Evolutionary conservation across 164 flowering plant species (phyloP), one percentile per base, ranked within the genome.

Genomic region (Berberis vulgaris): DNA sequence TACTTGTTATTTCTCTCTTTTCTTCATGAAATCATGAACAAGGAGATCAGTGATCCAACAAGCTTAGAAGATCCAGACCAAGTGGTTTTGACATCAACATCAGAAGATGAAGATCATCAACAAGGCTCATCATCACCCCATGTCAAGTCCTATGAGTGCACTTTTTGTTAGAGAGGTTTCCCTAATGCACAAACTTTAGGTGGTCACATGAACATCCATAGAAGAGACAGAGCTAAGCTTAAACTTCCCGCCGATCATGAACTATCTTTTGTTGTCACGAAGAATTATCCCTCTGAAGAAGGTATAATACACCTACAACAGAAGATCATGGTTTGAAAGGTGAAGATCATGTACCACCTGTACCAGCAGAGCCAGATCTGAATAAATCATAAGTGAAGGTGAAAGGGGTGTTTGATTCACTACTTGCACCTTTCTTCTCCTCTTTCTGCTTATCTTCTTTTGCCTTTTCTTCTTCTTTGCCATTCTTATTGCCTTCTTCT

Each of bases 151-250:
- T 77, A 74, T 42, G 57, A 61, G 58, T 80, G 83, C 73, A 71
- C 49, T 57, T 78, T 76, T 67, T 80, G 83, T 74, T 62, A 63
- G 60, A 54, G 74, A 59, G 77, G 73, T 11, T 80, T 80, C 67
- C 69, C 76, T 41, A 75, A 72, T 38, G 81, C 83, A 11, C 83
- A 80, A 45, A 81, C 83, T 2, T 71, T 80, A 6, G 83, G 81
- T 2, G 80, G 83, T 2, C 83, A 80, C 67, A 80, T 80, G 80
- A 80, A 80, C 69, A 71, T 80, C 38, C 82, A 81, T 44, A 65
- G 82, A 54, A 77, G 67, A 63, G 82, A 79, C 49, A 63, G 81
- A 43, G 88, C 88, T n/a, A 79, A 66, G 74, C 80, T 83, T 13
- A 81, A 65, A 64, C 67, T 67, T 49, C 65, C 56, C 43, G 61